Evolutionary conservation across 768 basidiomycete genomes (phyloP), one percentile per base, ranked within the genome.

Genomic region (Serendipita indica): DNA sequence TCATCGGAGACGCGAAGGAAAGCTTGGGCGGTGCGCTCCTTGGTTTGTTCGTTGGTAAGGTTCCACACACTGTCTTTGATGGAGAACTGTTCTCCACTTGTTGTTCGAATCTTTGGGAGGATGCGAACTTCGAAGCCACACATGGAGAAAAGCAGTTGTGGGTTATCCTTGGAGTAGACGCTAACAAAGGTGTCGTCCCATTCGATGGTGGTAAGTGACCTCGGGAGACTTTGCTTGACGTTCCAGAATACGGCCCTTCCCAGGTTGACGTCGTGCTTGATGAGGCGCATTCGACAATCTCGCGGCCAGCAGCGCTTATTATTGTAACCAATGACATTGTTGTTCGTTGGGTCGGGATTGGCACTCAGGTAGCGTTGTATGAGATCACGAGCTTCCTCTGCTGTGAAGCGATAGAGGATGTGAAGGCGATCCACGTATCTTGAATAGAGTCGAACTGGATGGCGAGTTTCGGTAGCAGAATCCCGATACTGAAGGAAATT

Each of bases 191-290:
- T 92, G 67, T 97, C 92, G 62, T 98, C 94, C 96, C 96, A 98
- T 66, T 97, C 96, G 67, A 99, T 98, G 0, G 96, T 97, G 0
- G 96, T 98, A 62, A 99, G 73, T 14, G 94, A 96, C 49, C 96
- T 77, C 0, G 96, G 96, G 25, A 99, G 71, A 64, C 89, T 89
- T 70, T 97, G 92, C 73, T 97, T 96, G 70, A 98, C 89, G 67
- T 99, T 98, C 96, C 94, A 99, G 73, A 96, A 98, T 6, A 97
- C 96, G 1, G 96, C 96, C 62, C 96, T 81, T 20, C 94, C 96
- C 43, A 99, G 76, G 71, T 99, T 98, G 72, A 98, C 96, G 68
- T 99, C 96, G 70, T 99, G 96, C 72, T 99, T 99, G 77, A 96
- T 94, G 60, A 99, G 77, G 33, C 96, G 78, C 96, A 99, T 99